Evolutionary conservation across 139 green algal genomes (phyloP), one percentile per base, ranked within the genome.

Genomic region (Chlorella vulgaris): DNA sequence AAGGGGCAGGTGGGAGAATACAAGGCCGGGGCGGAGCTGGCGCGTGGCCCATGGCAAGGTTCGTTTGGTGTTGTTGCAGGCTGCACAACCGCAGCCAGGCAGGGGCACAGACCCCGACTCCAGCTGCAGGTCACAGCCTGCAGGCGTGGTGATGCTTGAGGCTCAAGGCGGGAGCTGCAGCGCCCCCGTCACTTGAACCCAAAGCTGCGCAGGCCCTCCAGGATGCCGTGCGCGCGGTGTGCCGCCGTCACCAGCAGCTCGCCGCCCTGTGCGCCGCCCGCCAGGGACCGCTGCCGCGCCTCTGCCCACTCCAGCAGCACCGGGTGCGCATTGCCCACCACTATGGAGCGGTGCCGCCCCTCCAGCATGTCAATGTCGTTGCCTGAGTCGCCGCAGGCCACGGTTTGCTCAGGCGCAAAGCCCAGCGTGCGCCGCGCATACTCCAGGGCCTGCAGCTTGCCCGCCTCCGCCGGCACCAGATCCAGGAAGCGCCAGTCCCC

Each of bases 251-350:
- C 33, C 3, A 79, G 39, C 78, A 92, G 40, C 81, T 66, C 82
- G 5, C 55, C 70, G 3, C 60, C 50, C 33, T 21, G 40, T 7
- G 60, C 39, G 3, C 26, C 58, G 18, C 31, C 39, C 7, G 28
- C 75, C 62, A 65, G 55, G 55, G 5, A 8, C 18, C 55, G 55
- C 55, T 47, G 39, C 58, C 71, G 39, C 67, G 53, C 51, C 3
- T 51, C 28, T 15, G 70, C 81, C 55, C 91, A 95, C 28, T 83
- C 42, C 55, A 89, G 29, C 70, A 95, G 76, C 69, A 95, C 94
- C 1, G 86, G 85, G 86, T 97, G 91, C 28, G 93, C 93, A 80
- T 97, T 97, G 69, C 93, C 92, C 19, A 97, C 94, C 33, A 95
- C 88, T 65, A 50, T 71, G 47, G 47, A 81, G 21, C 78, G 79